Percentiles rank a stretch among this genome's conserved stretches.
These are phyloP conservation scores for Mycena pura DNA, from an alignment of 768 basidiomycete genomes.

Conservation along the genomic window DNA sequence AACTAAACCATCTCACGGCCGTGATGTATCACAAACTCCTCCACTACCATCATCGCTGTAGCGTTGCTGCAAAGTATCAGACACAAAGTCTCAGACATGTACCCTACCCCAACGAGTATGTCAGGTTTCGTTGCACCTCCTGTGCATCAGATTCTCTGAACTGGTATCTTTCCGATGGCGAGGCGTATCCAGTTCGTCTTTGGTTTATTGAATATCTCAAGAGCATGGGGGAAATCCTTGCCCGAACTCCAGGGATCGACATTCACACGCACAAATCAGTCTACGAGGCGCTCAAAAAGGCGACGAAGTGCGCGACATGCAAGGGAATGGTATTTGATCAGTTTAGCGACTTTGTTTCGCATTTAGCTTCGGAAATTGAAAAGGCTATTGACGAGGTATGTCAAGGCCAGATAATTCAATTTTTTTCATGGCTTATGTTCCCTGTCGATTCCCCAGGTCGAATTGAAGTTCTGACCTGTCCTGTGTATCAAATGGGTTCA, in stretches of 20 bases:
- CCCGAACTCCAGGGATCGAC: background rate
- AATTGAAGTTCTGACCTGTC: too few species aligned
- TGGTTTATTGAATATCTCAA: conserved; percentile 1
- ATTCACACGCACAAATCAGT: background rate
- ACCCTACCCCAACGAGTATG: too few species aligned
- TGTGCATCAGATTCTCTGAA: background rate
- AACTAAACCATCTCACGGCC: too few species aligned
- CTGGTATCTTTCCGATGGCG: background rate
- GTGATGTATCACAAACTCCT: too few species aligned
- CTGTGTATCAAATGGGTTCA: too few species aligned
- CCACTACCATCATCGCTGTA: too few species aligned
- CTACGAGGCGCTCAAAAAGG: background rate
- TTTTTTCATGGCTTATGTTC: too few species aligned
- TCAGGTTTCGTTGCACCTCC: background rate
- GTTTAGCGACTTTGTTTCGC: background rate
- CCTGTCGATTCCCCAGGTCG: too few species aligned
- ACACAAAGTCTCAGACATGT: too few species aligned
- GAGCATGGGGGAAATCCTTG: background rate
- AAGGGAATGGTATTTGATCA: background rate
- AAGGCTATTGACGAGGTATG: background rate
- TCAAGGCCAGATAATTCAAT: too few species aligned
- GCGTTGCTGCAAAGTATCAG: too few species aligned
- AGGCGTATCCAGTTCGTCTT: background rate
- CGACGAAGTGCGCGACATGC: background rate
- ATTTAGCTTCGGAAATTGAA: too few species aligned